Evolutionary conservation across 495 filamentous ascomycete genomes (phyloP), one percentile per base, ranked within the genome.

Genomic region (Lophium mytilinum): DNA sequence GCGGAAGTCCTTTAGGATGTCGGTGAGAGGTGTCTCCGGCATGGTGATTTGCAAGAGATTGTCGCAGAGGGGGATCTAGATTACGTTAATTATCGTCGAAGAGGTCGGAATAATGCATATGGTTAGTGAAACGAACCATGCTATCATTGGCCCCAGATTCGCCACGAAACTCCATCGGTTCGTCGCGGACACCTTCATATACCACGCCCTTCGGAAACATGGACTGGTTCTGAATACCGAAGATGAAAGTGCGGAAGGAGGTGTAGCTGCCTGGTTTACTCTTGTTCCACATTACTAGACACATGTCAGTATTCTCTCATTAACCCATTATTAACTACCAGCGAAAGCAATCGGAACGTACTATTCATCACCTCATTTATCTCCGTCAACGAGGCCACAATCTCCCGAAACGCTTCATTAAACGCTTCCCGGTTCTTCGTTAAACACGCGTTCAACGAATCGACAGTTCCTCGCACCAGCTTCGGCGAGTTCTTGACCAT

Each of bases 131-230:
- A 53, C 14, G n/a, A 46, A 86, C 83, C 71, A 88, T 87, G 72
- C 82, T 84, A 71, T 96, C 90, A 68, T 95, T 95, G 53, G 90
- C 90, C 9, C 90, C 90, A 35, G 83, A 87, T 69, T 95, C 90
- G 47, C 90, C 90, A 6, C 90, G 83, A 75, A 93, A 95, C 53
- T 73, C 79, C 52, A 88, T 68, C 0, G 83, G 85, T 56, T 85
- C 78, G 37, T 87, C 82, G 47, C 83, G 83, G 35, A 89, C 76
- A 18, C 88, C 89, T 67, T 92, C 85, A 71, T 96, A 96, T 53
- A 93, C 69, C 3, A 96, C 90, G 1, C 90, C 90, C 48, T 86
- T 75, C 2, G 90, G 90, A 68, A 96, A 96, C 90, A 96, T 95
- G 45, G 80, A 82, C 69, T 95, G 90, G 7, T 78, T 83, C 1